phyloP scores from a whole-genome alignment of 768 basidiomycete species.

The Fomitopsis serialis region DNA sequence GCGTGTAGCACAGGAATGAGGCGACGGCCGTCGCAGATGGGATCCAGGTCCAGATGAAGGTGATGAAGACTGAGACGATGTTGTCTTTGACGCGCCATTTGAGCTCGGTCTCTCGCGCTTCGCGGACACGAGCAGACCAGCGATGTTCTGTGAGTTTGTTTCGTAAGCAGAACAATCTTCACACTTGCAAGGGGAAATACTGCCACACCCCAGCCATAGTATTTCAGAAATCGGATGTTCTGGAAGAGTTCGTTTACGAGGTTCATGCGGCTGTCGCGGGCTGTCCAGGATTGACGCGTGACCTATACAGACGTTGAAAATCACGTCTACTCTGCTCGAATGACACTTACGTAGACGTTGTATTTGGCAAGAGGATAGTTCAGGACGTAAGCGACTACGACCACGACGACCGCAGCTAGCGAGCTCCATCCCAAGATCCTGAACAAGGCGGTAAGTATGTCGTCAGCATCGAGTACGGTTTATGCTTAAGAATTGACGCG shows the following conservation, averaged over 20 bases:
- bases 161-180: neutral
- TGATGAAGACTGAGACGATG: constrained; percentile 51
- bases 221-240: constrained; percentile 68
- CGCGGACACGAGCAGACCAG: constrained; percentile 20
- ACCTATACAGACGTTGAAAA: constrained; percentile 32
- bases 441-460: neutral
- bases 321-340: neutral
- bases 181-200: neutral
- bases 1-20: constrained; percentile 62
- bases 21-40: constrained; percentile 62
- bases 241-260: constrained; percentile 74
- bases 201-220: constrained; percentile 66
- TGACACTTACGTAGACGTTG: constrained; percentile 48
- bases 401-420: constrained; percentile 62
- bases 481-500: constrained; percentile 25
- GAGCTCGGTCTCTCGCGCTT: constrained; percentile 58
- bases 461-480: neutral
- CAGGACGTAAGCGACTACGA: constrained; percentile 53
- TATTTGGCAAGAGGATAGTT: constrained; percentile 68
- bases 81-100: constrained; percentile 64
- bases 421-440: constrained; percentile 79
- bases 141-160: constrained; percentile 16
- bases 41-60: constrained; percentile 75
- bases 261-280: constrained; percentile 64
- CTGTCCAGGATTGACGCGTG: constrained; percentile 51